phyloP scores from a whole-genome alignment of 257 asterid species.

The Solanum lignicaule region DNA sequence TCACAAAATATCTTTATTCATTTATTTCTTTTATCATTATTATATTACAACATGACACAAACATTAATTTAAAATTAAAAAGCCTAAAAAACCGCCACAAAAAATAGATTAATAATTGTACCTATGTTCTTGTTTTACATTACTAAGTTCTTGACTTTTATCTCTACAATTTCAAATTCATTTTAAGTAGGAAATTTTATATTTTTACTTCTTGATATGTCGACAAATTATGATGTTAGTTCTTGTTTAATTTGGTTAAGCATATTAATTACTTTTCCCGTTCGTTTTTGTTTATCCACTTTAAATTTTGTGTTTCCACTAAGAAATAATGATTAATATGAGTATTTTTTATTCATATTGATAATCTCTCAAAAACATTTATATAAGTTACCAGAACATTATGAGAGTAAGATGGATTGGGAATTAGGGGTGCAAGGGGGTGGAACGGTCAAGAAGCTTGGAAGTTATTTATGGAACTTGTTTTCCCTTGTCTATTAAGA shows the following conservation, averaged over 20 bases:
- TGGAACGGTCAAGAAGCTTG: not conserved
- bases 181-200: not conserved
- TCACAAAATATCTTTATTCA: not conserved
- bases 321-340: too few species aligned
- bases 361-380: not conserved
- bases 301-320: too few species aligned
- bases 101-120: not conserved
- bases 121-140: not conserved
- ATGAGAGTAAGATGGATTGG: rapidly evolving
- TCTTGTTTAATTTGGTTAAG: not conserved
- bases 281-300: too few species aligned
- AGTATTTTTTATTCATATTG: too few species aligned
- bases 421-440: not conserved
- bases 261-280: not conserved
- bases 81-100: not conserved
- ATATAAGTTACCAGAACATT: too few species aligned
- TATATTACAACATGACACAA: not conserved
- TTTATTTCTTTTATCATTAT: not conserved
- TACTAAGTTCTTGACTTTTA: not conserved
- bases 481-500: rapidly evolving
- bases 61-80: not conserved
- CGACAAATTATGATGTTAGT: not conserved
- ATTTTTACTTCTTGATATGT: not conserved
- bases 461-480: too few species aligned
- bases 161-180: not conserved